Evolutionary conservation across 495 filamentous ascomycete genomes (phyloP).

Genomic region (Letharia lupina): DNA sequence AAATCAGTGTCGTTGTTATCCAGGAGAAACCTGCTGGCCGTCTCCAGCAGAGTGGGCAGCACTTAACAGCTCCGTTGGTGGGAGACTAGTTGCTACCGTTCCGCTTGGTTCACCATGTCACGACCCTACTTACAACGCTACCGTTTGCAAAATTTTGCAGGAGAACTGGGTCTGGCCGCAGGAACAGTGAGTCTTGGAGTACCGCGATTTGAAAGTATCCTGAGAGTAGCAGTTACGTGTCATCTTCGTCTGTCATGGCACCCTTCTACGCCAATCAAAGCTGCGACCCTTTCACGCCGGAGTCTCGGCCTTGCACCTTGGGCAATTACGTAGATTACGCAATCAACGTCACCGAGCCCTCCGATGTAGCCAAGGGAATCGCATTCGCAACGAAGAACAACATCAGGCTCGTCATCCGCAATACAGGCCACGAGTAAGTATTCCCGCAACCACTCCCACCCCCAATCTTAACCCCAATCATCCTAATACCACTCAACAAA

Average conservation of each 20-base stretch:
- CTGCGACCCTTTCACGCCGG: slow-evolving; percentile 49
- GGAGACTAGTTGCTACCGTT: slow-evolving; percentile 38
- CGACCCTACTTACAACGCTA: slow-evolving; percentile 30
- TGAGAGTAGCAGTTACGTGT: slow-evolving; percentile 18
- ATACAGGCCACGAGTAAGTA: slow-evolving; percentile 55
- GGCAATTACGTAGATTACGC: slow-evolving; percentile 54
- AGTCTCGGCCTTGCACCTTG: slow-evolving; percentile 44
- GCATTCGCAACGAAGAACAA: slow-evolving; percentile 54
- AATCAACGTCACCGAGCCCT: slow-evolving; percentile 48
- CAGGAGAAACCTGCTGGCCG: slow-evolving; percentile 43
- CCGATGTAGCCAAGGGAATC: slow-evolving; percentile 50
- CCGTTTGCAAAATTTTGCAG: slow-evolving; percentile 27
- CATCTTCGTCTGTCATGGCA: slow-evolving; percentile 37
- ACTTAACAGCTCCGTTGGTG: slow-evolving; percentile 38
- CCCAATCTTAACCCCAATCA: neutral
- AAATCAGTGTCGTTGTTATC: slow-evolving; percentile 24
- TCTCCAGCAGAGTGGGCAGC: slow-evolving; percentile 32
- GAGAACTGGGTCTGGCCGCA: slow-evolving; percentile 30
- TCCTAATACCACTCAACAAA: neutral
- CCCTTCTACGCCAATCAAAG: slow-evolving; percentile 38
- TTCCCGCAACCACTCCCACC: neutral
- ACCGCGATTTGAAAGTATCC: slow-evolving; percentile 20
- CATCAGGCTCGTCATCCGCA: slow-evolving; percentile 55
- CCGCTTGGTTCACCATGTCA: slow-evolving; percentile 43
- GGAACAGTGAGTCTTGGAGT: slow-evolving; percentile 28